Evolutionary conservation across 208 protist species (phyloP).

Genomic region (Naegleria lovaniensis): DNA sequence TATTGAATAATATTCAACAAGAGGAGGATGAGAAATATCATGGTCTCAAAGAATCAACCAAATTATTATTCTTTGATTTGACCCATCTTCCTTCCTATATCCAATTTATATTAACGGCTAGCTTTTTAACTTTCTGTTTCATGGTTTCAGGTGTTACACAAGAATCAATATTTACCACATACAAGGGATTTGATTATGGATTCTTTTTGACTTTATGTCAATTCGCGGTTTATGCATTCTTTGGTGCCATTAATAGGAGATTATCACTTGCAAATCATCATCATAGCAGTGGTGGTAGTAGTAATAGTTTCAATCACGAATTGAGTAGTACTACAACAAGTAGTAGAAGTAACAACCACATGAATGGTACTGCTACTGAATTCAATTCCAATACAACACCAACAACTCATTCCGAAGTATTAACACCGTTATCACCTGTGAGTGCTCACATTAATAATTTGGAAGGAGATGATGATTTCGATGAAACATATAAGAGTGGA

Average conservation of each 20-base stretch:
- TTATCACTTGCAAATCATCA: background rate
- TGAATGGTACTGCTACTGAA: too few relatives aligned
- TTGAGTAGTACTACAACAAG: too few relatives aligned
- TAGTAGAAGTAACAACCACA: too few relatives aligned
- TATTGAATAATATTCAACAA: background rate
- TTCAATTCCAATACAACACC: too few relatives aligned
- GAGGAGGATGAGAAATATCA: background rate
- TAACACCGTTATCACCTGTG: too few relatives aligned
- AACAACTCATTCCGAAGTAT: too few relatives aligned
- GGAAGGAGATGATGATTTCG: too few relatives aligned
- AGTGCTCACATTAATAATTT: too few relatives aligned
- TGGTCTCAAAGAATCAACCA: background rate
- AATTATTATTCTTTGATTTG: constrained; percentile 13
- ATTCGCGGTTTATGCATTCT: background rate
- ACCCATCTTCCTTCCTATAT: background rate
- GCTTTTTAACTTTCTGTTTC: background rate
- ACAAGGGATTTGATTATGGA: constrained; percentile 19
- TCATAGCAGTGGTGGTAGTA: too few relatives aligned
- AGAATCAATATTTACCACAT: constrained; percentile 4
- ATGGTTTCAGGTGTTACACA: background rate
- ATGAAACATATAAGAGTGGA: too few relatives aligned
- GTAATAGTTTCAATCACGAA: too few relatives aligned
- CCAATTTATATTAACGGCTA: background rate
- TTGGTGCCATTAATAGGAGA: background rate
- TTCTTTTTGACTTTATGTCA: constrained; percentile 24